Base-by-base conservation (phyloP, 352 stramenopile genomes). In the Thraustochytrium striatum region DNA sequence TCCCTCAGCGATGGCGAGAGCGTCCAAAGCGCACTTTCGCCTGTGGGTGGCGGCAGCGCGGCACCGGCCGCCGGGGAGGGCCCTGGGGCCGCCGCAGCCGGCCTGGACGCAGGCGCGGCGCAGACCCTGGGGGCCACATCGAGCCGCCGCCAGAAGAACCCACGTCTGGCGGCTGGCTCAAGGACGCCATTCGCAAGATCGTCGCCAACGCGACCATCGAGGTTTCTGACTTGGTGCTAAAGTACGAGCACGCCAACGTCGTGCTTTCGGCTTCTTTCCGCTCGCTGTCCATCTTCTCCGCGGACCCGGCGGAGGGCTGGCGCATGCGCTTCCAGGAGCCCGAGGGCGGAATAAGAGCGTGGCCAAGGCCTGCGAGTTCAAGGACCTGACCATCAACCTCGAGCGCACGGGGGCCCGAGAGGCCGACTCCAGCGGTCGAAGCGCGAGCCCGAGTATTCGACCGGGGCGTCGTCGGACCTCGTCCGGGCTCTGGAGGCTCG, bases 221-320 rank as follows among this genome's bases (percentile, higher is more conserved):
- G 28, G 72, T 79, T 21, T 65, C 57, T 32, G 69, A 79, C 38
- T 52, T 79, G 9, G 69, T 79, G 0, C 57, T 79, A 30, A 79
- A 79, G 47, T 79, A 79, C 69, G 69, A 79, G 50, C 69, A 79
- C 36, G 69, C 69, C 25, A 79, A 79, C 28, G 69, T 79, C 5
- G 69, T 79, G 8, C 55, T 79, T 36, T 73, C 69, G 0, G 58
- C 69, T 9, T 79, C 69, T 1, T 79, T 79, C 50, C 30, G 69
- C 3, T 79, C 69, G 30, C 57, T 79, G 0, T 50, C 13, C 21
- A 11, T 79, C n/a, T 47, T 32, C 35, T 79, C 69, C 11, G 69
- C 69, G 9, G 69, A 79, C 57, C 69, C 69, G 8, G 35, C 11
- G 11, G 21, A 62, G 35, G 69, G 55, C 21, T 79, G 69, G 69